Evolutionary conservation across 257 asterid genomes (phyloP).

Genomic region (Hygrophila difformis): DNA sequence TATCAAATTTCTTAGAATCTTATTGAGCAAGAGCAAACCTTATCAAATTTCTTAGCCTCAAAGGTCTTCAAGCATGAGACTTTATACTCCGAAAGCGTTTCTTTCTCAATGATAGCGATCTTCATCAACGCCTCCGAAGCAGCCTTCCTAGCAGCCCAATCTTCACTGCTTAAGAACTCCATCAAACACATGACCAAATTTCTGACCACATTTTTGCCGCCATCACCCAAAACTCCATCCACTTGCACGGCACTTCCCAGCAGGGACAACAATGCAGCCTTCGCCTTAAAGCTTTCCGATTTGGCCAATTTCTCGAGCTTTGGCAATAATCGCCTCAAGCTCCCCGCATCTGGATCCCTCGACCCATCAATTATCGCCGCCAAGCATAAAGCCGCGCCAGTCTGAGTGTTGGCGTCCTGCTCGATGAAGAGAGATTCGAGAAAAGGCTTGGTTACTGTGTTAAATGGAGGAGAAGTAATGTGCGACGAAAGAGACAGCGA

Average conservation of each 20-base stretch:
- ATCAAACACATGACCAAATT: conserved; percentile 53
- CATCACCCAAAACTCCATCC: conserved; percentile 35
- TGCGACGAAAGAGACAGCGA: conserved; percentile 54
- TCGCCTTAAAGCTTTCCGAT: conserved; percentile 60
- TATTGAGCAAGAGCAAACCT: too few species aligned
- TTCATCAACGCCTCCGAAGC: conserved; percentile 63
- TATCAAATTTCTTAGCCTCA: conserved; percentile 80
- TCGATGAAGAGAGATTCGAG: conserved; percentile 65
- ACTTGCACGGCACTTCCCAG: conserved; percentile 56
- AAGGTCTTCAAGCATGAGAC: conserved; percentile 56
- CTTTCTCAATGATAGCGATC: conserved; percentile 48
- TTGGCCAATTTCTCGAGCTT: conserved; percentile 44
- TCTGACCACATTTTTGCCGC: conserved; percentile 31
- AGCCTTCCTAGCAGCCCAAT: conserved; percentile 63
- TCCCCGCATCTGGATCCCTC: conserved; percentile 25
- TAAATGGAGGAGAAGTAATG: conserved; percentile 48
- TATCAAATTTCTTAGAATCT: too few species aligned
- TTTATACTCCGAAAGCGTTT: conserved; percentile 46
- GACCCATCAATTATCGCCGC: conserved; percentile 35
- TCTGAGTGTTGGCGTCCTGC: conserved; percentile 44
- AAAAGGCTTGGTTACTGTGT: conserved; percentile 57
- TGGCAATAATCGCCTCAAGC: conserved; percentile 34
- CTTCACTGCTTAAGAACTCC: conserved; percentile 64
- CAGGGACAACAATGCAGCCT: conserved; percentile 56
- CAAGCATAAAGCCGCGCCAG: conserved; percentile 67